Evolutionary conservation across 495 filamentous ascomycete species (phyloP).

Genomic region (Neurospora discreta): DNA sequence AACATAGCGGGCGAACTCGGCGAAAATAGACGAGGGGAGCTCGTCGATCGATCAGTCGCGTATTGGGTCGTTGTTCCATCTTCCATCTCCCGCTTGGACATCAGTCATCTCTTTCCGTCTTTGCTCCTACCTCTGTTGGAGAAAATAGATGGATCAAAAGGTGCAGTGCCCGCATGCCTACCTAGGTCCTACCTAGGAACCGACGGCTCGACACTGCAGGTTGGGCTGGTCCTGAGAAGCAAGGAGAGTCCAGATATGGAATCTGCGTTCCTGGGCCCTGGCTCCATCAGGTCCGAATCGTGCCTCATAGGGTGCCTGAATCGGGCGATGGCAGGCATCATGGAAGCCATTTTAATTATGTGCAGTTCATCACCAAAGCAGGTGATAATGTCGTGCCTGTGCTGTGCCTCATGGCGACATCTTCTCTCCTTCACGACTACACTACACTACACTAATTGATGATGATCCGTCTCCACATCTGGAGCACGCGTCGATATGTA

Average conservation of each 20-base stretch:
- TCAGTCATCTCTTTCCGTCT: neutral
- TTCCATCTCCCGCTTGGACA: neutral
- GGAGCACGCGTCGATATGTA: constrained; percentile 5
- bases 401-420: neutral
- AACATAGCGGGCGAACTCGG: neutral
- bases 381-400: neutral
- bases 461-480: neutral
- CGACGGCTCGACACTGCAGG: neutral
- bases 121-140: neutral
- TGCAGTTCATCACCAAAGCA: neutral
- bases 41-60: neutral
- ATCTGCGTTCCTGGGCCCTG: neutral
- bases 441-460: neutral
- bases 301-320: neutral
- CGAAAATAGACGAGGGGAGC: neutral
- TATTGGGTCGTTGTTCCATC: neutral
- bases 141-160: neutral
- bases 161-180: neutral
- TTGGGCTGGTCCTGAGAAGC: neutral
- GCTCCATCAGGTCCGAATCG: neutral
- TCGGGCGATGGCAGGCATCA: neutral
- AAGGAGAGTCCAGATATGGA: neutral
- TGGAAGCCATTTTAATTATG: neutral
- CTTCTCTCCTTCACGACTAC: neutral
- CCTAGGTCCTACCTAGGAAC: neutral